These are phyloP conservation scores for Dothideomycetidae sp. DNA, from an alignment of 2,329 filamentous ascomycete genomes.

Conservation along the genomic window DNA sequence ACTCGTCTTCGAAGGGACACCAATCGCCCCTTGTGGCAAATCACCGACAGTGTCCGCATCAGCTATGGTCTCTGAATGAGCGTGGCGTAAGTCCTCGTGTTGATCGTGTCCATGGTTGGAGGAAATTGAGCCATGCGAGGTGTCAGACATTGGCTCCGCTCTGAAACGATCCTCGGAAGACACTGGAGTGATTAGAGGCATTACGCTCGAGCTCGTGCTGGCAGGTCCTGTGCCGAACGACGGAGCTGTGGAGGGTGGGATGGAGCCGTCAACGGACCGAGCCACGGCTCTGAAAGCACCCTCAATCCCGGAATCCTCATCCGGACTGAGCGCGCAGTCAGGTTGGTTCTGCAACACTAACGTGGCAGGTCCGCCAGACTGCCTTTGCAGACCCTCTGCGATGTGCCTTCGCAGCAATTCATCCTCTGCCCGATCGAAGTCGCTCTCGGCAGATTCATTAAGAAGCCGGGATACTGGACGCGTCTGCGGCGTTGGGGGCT, in stretches of 20 bases:
- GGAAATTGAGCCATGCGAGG: conserved; percentile 37
- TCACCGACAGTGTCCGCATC: background rate
- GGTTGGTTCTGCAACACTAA: conserved; percentile 18
- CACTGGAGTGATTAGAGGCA: conserved; percentile 12
- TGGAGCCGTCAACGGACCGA: background rate
- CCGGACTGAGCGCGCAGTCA: conserved; percentile 34
- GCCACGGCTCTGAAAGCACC: background rate
- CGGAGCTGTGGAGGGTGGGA: conserved; percentile 3
- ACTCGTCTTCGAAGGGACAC: background rate
- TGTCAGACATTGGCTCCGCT: conserved; percentile 32
- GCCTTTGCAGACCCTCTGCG: conserved; percentile 21
- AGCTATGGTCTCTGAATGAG: conserved; percentile 1
- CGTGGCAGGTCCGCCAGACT: conserved; percentile 15
- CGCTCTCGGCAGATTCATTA: conserved; percentile 19
- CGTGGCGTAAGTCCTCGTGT: conserved; percentile 1
- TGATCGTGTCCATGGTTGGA: conserved; percentile 23
- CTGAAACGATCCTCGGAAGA: conserved; percentile 22
- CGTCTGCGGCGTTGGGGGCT: conserved; percentile 12
- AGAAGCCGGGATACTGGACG: conserved; percentile 17
- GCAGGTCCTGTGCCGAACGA: conserved; percentile 27
- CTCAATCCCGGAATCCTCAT: conserved; percentile 23
- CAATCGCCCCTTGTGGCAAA: background rate
- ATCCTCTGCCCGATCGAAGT: conserved; percentile 22
- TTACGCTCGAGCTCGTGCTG: conserved; percentile 13
- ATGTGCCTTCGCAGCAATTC: conserved; percentile 22